These are phyloP conservation scores for Puya raimondii DNA, from an alignment of 176 grass and related monocot species.

Conservation along the genomic window DNA sequence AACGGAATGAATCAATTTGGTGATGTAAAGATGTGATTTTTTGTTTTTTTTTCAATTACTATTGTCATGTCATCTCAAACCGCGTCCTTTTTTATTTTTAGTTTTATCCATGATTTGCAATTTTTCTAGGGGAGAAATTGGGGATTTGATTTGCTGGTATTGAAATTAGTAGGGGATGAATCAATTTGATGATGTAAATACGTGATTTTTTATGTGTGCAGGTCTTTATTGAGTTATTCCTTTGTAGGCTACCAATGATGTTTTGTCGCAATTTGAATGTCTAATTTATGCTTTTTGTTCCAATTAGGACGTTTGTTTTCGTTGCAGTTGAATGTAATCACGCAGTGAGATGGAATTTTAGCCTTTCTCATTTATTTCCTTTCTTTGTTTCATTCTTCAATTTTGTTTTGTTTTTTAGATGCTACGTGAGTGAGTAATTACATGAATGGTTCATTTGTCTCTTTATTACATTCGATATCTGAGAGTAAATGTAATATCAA, in stretches of 20 bases:
- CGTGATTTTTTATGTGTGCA: constrained; percentile 19
- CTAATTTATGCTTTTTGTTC: too few relatives aligned
- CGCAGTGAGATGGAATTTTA: not conserved
- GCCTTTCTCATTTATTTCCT: not conserved
- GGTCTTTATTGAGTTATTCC: not conserved
- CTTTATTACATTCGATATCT: too few relatives aligned
- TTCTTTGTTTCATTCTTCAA: not conserved
- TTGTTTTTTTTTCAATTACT: not conserved
- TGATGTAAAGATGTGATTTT: not conserved
- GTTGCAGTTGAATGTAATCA: too few relatives aligned
- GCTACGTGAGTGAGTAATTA: too few relatives aligned
- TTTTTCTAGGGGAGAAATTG: not conserved
- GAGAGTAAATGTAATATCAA: too few relatives aligned
- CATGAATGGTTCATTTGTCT: too few relatives aligned
- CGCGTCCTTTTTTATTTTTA: too few relatives aligned
- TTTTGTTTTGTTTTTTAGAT: not conserved
- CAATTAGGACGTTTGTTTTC: too few relatives aligned
- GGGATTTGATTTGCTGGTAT: constrained; percentile 13
- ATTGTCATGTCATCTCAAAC: too few relatives aligned
- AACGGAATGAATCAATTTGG: too few relatives aligned
- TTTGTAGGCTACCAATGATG: not conserved
- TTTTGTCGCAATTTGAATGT: too few relatives aligned
- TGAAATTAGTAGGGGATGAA: not conserved
- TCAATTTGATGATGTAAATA: constrained; percentile 4
- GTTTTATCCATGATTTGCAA: not conserved